Percentiles rank a stretch among this genome's conserved stretches.
These are phyloP conservation scores for Arabidopsis suecica DNA, from an alignment of 345 rosid species.

Conservation along the genomic window DNA sequence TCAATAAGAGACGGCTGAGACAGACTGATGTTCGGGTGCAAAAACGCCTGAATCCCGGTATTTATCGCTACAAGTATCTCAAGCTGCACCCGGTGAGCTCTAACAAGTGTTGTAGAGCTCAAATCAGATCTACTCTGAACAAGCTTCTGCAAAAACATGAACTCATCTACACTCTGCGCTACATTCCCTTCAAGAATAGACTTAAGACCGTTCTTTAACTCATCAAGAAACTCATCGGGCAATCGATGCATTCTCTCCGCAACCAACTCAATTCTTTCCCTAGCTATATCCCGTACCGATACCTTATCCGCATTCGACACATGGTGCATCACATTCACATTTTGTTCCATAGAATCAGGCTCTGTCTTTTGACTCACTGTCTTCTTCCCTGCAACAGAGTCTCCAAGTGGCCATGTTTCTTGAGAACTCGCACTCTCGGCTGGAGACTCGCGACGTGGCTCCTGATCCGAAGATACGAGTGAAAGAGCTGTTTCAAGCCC, in stretches of 20 bases:
- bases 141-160: slow-evolving; percentile 73
- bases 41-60: slow-evolving; percentile 87
- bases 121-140: slow-evolving; percentile 83
- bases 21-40: slow-evolving; percentile 82
- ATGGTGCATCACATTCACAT: slow-evolving; percentile 69
- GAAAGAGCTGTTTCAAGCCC: slow-evolving; percentile 41
- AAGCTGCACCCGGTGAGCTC: slow-evolving; percentile 81
- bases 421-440: slow-evolving; percentile 94
- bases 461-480: slow-evolving; percentile 62
- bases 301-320: slow-evolving; percentile 80
- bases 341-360: slow-evolving; percentile 66
- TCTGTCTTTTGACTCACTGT: slow-evolving; percentile 67
- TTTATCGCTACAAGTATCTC: slow-evolving; percentile 88
- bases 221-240: slow-evolving; percentile 79
- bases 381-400: slow-evolving; percentile 36
- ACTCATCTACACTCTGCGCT: slow-evolving; percentile 75
- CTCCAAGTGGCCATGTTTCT: slow-evolving; percentile 84
- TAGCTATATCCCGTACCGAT: slow-evolving; percentile 72
- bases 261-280: slow-evolving; percentile 77
- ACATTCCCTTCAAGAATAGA: slow-evolving; percentile 79
- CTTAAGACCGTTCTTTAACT: slow-evolving; percentile 79
- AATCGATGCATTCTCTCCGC: slow-evolving; percentile 75
- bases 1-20: slow-evolving; percentile 81
- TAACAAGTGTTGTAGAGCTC: slow-evolving; percentile 66
- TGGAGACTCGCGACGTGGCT: slow-evolving; percentile 75